These are phyloP conservation scores for Lachnellula hyalina DNA, from an alignment of 2,329 filamentous ascomycete species.

Conservation along the genomic window DNA sequence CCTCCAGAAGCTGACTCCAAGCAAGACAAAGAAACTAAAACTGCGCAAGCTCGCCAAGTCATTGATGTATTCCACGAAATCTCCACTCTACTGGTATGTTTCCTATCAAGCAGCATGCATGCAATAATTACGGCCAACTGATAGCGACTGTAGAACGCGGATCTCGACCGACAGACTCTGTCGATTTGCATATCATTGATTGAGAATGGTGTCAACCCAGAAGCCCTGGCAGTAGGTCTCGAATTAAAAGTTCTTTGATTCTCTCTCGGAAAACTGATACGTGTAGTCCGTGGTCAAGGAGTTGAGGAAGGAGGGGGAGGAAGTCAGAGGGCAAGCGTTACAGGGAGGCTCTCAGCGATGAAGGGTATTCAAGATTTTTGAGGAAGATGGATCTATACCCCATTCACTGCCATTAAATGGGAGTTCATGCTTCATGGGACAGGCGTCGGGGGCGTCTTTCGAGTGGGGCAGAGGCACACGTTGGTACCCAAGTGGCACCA, in stretches of 20 bases:
- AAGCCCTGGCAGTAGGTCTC: slow-evolving; percentile 76
- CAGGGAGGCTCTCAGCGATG: not conserved
- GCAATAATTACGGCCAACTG: slow-evolving; percentile 1
- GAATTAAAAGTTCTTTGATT: not conserved
- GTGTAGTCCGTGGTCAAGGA: slow-evolving; percentile 30
- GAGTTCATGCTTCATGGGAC: not conserved
- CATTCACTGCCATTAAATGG: not conserved
- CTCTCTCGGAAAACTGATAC: slow-evolving; percentile 8
- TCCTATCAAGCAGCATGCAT: not conserved
- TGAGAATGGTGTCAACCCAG: slow-evolving; percentile 94
- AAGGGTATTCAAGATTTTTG: not conserved
- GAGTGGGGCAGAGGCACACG: not conserved
- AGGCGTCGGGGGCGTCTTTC: not conserved
- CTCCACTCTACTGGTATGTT: slow-evolving; percentile 76
- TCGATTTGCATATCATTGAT: slow-evolving; percentile 96
- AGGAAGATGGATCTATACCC: not conserved
- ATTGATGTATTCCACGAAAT: slow-evolving; percentile 82
- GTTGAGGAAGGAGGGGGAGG: slow-evolving; percentile 29
- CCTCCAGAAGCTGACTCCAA: slow-evolving; percentile 51
- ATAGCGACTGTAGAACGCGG: slow-evolving; percentile 65
- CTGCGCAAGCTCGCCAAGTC: slow-evolving; percentile 76
- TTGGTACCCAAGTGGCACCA: too few species aligned
- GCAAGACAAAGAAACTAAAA: slow-evolving; percentile 55
- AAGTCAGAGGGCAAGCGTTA: slow-evolving; percentile 14
- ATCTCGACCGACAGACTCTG: slow-evolving; percentile 83